A percentile compares a stretch with the other conserved stretches of the same genome.
Evolutionary conservation across 2,329 filamentous ascomycete genomes (phyloP).

Genomic region (Beauveria medogensis): DNA sequence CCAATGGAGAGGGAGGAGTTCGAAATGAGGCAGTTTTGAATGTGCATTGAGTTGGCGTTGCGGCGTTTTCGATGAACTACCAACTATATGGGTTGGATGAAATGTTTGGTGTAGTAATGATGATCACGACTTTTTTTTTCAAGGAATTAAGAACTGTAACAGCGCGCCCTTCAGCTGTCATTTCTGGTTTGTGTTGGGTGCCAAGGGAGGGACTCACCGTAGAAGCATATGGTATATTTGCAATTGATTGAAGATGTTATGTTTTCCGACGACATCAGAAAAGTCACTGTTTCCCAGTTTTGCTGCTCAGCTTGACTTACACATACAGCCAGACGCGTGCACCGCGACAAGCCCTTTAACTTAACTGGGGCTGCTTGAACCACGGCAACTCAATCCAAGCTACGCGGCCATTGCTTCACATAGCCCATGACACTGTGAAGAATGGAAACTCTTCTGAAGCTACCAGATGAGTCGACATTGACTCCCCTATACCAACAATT

Average conservation of each 20-base stretch:
- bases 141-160: neutral
- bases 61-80: too few relatives aligned
- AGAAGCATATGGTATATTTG: neutral
- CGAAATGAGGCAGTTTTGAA: neutral
- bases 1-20: too few relatives aligned
- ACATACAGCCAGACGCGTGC: neutral
- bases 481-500: constrained; percentile 39
- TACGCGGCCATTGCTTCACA: neutral
- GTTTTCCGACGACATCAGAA: neutral
- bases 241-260: neutral
- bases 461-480: constrained; percentile 44
- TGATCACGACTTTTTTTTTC: neutral
- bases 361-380: constrained; percentile 1
- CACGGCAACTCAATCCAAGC: neutral
- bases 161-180: neutral
- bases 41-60: neutral
- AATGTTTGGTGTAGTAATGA: neutral
- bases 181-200: neutral
- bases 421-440: neutral
- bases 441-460: constrained; percentile 37
- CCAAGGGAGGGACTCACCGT: neutral
- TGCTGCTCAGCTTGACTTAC: neutral
- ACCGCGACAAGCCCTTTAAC: neutral
- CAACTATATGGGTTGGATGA: neutral
- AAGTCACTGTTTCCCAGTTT: neutral